phyloP scores from a whole-genome alignment of 345 rosid genomes.

The Salix koriyanagi region DNA sequence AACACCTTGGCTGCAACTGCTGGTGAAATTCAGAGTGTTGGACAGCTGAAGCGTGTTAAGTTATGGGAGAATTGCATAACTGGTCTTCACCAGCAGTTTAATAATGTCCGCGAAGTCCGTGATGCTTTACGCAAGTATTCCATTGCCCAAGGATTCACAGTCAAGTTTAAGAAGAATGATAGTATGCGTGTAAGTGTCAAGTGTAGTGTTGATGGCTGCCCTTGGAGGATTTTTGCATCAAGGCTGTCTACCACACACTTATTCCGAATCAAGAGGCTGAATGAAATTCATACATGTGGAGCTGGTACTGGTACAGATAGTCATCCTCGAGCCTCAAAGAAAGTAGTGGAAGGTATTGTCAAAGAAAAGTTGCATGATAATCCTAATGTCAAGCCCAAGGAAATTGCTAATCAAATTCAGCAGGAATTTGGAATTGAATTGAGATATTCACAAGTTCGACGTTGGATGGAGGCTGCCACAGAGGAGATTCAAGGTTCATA shows the following conservation, averaged over 20 bases:
- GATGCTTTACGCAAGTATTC: constrained; percentile 25
- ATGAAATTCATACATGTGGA: constrained; percentile 19
- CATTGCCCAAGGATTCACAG: constrained; percentile 27
- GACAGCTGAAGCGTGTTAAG: constrained; percentile 28
- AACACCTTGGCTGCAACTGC: constrained; percentile 3
- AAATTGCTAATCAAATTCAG: constrained; percentile 21
- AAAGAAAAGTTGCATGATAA: constrained; percentile 21
- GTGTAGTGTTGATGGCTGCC: constrained; percentile 27
- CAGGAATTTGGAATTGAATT: constrained; percentile 30
- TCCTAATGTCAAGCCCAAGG: constrained; percentile 22
- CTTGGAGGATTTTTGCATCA: constrained; percentile 25
- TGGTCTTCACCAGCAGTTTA: constrained; percentile 33
- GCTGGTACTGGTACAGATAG: constrained; percentile 1
- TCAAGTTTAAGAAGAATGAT: constrained; percentile 25
- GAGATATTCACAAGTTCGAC: constrained; percentile 22
- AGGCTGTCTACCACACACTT: constrained; percentile 18
- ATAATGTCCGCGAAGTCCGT: constrained; percentile 19
- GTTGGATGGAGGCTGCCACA: constrained; percentile 23
- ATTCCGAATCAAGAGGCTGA: constrained; percentile 22
- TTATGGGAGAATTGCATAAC: constrained; percentile 28
- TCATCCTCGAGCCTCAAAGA: constrained; percentile 26
- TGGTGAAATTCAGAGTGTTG: constrained; percentile 1
- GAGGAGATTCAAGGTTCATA: constrained; percentile 27
- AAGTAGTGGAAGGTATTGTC: constrained; percentile 23
- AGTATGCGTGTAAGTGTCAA: constrained; percentile 22